These are phyloP conservation scores for Erysimum cheiranthoides DNA, from an alignment of 345 rosid species.

Conservation along the genomic window DNA sequence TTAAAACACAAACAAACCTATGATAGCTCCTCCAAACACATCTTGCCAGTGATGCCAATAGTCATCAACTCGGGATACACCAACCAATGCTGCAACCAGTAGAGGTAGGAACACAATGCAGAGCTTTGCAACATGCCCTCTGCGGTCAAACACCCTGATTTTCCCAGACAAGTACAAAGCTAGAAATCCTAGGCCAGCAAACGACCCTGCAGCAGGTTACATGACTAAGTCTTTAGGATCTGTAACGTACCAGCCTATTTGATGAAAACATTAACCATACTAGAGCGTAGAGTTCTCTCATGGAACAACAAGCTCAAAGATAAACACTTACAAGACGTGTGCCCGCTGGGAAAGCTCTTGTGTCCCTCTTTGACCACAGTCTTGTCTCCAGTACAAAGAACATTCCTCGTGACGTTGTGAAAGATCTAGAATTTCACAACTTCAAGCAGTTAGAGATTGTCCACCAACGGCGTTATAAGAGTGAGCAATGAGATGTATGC, in stretches of 20 bases:
- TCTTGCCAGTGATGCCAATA: slow-evolving; percentile 99
- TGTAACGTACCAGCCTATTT: not conserved
- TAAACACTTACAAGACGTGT: slow-evolving; percentile 77
- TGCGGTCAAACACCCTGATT: slow-evolving; percentile 74
- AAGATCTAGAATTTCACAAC: slow-evolving; percentile 51
- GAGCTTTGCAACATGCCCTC: slow-evolving; percentile 91
- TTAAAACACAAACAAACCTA: slow-evolving; percentile 53
- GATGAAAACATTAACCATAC: not conserved
- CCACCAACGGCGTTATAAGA: not conserved
- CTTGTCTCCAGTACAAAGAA: slow-evolving; percentile 75
- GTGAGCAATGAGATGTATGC: slow-evolving; percentile 11
- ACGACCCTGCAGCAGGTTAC: slow-evolving; percentile 80
- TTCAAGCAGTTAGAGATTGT: not conserved
- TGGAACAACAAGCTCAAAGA: slow-evolving; percentile 11
- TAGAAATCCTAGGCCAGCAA: slow-evolving; percentile 83
- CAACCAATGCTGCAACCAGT: slow-evolving; percentile 80
- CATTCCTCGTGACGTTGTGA: slow-evolving; percentile 64
- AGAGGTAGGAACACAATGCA: slow-evolving; percentile 75
- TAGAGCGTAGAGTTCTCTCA: not conserved
- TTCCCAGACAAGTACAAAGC: slow-evolving; percentile 82
- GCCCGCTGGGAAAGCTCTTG: slow-evolving; percentile 97
- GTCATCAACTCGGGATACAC: slow-evolving; percentile 90
- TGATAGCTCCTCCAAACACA: slow-evolving; percentile 86
- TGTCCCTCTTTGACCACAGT: slow-evolving; percentile 85
- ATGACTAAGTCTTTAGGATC: slow-evolving; percentile 11